These are phyloP conservation scores for Diplotaxis tenuifolia DNA, from an alignment of 345 rosid genomes.

Conservation along the genomic window DNA sequence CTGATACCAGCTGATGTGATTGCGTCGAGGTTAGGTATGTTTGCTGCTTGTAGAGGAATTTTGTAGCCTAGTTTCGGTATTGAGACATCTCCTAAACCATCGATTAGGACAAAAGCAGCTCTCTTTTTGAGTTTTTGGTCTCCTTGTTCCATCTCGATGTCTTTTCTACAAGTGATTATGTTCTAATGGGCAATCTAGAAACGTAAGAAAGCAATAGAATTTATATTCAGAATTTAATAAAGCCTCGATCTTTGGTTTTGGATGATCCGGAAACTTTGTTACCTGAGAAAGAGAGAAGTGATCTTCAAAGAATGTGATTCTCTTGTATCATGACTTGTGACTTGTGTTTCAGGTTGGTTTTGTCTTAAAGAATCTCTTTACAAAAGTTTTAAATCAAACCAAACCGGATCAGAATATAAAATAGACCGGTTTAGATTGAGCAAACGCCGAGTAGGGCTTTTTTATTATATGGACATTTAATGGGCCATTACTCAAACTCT, in stretches of 20 bases:
- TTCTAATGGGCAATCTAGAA: not conserved
- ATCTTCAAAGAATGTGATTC: constrained; percentile 11
- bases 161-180: not conserved
- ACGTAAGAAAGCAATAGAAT: not conserved
- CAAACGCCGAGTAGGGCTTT: too few species aligned
- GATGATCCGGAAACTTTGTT: constrained; percentile 1
- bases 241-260: not conserved
- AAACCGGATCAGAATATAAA: constrained; percentile 5
- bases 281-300: constrained; percentile 22
- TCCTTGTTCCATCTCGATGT: constrained; percentile 31
- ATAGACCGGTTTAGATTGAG: constrained; percentile 1
- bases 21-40: constrained; percentile 72
- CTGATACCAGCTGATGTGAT: constrained; percentile 87
- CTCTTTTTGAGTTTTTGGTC: constrained; percentile 49
- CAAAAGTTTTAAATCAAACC: not conserved
- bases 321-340: not conserved
- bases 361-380: not conserved
- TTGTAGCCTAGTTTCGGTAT: constrained; percentile 68
- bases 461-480: not conserved
- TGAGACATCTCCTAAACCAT: constrained; percentile 90
- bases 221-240: not conserved
- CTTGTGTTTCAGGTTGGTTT: constrained; percentile 16
- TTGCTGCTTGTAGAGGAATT: constrained; percentile 83
- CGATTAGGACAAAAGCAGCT: constrained; percentile 88
- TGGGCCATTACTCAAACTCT: not conserved